Evolutionary conservation across 129 eudicot species (phyloP).

Genomic region (Tanacetum coccineum): DNA sequence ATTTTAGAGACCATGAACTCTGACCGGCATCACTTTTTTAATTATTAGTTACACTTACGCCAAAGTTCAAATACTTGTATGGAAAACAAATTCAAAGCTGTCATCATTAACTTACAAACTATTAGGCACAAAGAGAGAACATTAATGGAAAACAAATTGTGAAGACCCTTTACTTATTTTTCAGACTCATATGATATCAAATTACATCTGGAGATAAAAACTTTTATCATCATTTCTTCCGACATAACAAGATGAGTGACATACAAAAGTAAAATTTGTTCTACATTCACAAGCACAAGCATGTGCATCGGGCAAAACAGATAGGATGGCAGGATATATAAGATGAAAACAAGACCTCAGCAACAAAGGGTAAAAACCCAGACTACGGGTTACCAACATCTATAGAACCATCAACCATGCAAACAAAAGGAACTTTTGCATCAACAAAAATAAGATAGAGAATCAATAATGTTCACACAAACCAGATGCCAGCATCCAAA

Average conservation of each 20-base stretch:
- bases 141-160: too few species aligned
- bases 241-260: neutral
- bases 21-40: too few species aligned
- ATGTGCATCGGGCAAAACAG: neutral
- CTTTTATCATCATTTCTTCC: neutral
- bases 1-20: too few species aligned
- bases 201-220: neutral
- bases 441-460: constrained; percentile 2
- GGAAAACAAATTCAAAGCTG: too few species aligned
- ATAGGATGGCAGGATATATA: constrained; percentile 6
- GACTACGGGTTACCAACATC: neutral
- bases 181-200: neutral
- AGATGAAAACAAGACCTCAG: neutral
- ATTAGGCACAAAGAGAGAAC: too few species aligned
- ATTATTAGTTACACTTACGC: too few species aligned
- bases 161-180: too few species aligned
- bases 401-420: neutral
- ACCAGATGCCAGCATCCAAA: constrained; percentile 20
- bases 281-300: constrained; percentile 5
- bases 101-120: too few species aligned
- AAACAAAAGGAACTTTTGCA: neutral
- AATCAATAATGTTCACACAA: neutral
- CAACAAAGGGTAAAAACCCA: constrained; percentile 5
- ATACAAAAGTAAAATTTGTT: neutral
- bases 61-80: too few species aligned